phyloP scores from a whole-genome alignment of 2,329 filamentous ascomycete species.

The Fusarium proliferatum region DNA sequence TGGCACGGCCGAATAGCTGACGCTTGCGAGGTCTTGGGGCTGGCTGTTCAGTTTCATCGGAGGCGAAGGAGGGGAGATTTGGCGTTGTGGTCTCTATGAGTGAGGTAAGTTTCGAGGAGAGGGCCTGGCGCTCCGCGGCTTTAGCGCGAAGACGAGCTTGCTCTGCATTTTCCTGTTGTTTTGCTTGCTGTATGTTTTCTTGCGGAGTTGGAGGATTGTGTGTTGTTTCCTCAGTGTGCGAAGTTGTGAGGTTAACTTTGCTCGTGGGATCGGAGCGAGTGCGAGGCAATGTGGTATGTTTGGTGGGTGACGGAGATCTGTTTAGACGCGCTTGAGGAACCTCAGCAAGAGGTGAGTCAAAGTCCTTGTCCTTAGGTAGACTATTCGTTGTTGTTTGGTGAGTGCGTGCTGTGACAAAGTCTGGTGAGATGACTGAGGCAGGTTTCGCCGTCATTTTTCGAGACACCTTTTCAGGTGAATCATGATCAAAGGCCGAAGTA shows the following conservation, averaged over 20 bases:
- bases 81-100: constrained; percentile 52
- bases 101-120: constrained; percentile 56
- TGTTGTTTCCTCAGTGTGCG: constrained; percentile 1
- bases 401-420: constrained; percentile 57
- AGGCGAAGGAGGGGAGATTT: constrained; percentile 24
- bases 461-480: constrained; percentile 38
- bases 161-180: constrained; percentile 33
- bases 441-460: constrained; percentile 15
- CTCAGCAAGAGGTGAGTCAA: constrained; percentile 54
- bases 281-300: constrained; percentile 34
- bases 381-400: constrained; percentile 47
- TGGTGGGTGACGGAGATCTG: constrained; percentile 52
- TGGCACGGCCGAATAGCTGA: constrained; percentile 67
- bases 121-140: constrained; percentile 54
- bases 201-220: background rate
- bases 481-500: constrained; percentile 52
- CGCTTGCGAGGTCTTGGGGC: constrained; percentile 52
- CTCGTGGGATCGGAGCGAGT: constrained; percentile 55
- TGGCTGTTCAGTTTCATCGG: constrained; percentile 27
- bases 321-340: constrained; percentile 56
- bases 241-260: constrained; percentile 1
- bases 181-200: constrained; percentile 8
- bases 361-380: constrained; percentile 38
- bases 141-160: constrained; percentile 46
- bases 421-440: constrained; percentile 47